Percentiles rank a stretch among this genome's conserved stretches.
phyloP scores from a whole-genome alignment of 768 basidiomycete species.

The Boletus vermiculosoides region DNA sequence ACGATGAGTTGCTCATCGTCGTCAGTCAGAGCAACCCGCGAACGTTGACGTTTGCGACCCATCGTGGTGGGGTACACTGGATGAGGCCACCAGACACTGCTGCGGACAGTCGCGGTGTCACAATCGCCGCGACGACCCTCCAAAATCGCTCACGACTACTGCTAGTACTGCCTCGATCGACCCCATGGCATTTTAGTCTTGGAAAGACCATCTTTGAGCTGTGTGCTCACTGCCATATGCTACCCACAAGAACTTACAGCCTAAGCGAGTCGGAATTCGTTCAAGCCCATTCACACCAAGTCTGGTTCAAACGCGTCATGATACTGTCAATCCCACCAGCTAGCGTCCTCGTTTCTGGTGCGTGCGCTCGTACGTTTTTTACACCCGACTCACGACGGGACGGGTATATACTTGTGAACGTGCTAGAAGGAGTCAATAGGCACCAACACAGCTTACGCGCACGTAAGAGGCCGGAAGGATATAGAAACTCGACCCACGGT shows the following conservation, averaged over 20 bases:
- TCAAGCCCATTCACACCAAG: no score
- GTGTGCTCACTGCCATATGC: neutral
- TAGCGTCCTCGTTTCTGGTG: neutral
- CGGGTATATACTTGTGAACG: neutral
- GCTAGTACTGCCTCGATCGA: neutral
- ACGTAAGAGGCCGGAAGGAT: neutral
- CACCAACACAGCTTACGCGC: neutral
- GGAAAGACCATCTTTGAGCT: neutral
- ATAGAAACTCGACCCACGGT: conserved; percentile 13
- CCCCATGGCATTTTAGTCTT: neutral
- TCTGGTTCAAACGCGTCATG: neutral
- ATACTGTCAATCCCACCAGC: neutral
- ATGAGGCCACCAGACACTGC: neutral
- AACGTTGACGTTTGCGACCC: conserved; percentile 49
- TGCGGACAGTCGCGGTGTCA: neutral
- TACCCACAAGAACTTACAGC: neutral
- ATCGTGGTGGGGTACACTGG: conserved; percentile 17
- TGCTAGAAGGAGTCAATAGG: neutral
- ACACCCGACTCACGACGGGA: neutral
- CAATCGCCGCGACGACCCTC: neutral
- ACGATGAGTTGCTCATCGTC: conserved; percentile 28
- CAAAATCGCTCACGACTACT: no score
- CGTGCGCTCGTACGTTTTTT: neutral
- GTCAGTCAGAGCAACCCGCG: conserved; percentile 37
- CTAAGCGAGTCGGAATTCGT: neutral